A percentile compares a stretch with the other conserved stretches of the same genome.
These are phyloP conservation scores for Aspergillus ibericus DNA, from an alignment of 2,329 filamentous ascomycete genomes.

Conservation along the genomic window DNA sequence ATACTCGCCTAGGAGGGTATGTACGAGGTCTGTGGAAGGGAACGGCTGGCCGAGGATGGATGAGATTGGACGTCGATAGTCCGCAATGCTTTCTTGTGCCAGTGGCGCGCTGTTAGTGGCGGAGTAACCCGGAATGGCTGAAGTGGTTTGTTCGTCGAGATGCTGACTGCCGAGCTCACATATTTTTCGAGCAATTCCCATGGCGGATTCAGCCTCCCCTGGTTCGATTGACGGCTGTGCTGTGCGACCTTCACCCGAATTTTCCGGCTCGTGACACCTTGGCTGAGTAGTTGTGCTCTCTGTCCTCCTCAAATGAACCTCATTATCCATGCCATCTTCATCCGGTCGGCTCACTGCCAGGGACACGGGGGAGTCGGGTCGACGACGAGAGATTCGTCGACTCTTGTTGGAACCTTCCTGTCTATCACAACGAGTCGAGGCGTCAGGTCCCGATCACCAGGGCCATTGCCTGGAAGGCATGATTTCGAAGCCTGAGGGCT, in stretches of 20 bases:
- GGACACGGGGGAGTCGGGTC: no score
- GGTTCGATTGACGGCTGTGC: constrained; percentile 18
- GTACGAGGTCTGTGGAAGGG: constrained; percentile 30
- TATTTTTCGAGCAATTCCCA: constrained; percentile 37
- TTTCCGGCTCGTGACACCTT: no score
- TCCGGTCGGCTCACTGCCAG: no score
- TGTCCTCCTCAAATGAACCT: background rate
- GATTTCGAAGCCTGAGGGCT: background rate
- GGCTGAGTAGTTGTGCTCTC: background rate
- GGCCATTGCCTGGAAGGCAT: background rate
- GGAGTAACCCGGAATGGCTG: constrained; percentile 37
- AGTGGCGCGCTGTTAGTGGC: constrained; percentile 6
- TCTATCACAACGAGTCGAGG: no score
- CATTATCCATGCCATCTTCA: no score
- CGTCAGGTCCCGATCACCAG: no score
- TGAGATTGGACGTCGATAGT: constrained; percentile 26
- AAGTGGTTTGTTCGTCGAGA: constrained; percentile 33
- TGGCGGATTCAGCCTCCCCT: constrained; percentile 35
- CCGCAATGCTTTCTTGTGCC: constrained; percentile 4
- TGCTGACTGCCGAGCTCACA: constrained; percentile 28
- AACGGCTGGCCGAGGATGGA: constrained; percentile 30
- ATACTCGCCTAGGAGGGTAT: constrained; percentile 42
- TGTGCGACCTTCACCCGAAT: background rate
- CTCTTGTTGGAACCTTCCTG: no score
- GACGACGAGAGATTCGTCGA: no score